phyloP scores from a whole-genome alignment of 2,329 filamentous ascomycete genomes.

The Pseudopyricularia javanii region DNA sequence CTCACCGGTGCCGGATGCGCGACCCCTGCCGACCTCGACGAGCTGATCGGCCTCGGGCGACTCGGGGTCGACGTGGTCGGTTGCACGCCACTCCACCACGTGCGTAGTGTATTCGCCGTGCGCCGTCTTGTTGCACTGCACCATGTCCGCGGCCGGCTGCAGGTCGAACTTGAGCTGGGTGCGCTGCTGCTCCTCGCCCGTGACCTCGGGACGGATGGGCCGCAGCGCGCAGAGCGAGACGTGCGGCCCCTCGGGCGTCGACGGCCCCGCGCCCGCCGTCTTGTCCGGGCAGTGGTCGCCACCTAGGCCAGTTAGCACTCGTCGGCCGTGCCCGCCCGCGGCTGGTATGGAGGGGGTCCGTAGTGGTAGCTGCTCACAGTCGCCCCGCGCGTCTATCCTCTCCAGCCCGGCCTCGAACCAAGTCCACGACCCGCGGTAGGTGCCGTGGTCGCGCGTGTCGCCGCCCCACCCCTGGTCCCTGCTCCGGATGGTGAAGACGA shows the following conservation, averaged over 20 bases:
- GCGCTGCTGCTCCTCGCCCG: neutral
- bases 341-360: no score
- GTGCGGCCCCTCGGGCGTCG: neutral
- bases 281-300: neutral
- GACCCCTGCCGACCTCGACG: slow-evolving; percentile 32
- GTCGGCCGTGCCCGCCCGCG: neutral
- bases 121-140: slow-evolving; percentile 34
- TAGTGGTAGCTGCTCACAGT: no score
- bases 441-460: slow-evolving; percentile 14
- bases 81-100: slow-evolving; percentile 38
- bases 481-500: slow-evolving; percentile 46
- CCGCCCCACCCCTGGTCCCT: slow-evolving; percentile 47
- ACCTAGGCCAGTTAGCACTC: neutral
- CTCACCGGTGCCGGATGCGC: slow-evolving; percentile 34
- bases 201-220: slow-evolving; percentile 20
- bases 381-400: slow-evolving; percentile 29
- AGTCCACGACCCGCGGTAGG: slow-evolving; percentile 38
- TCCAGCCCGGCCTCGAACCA: slow-evolving; percentile 56
- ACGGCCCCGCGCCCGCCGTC: neutral
- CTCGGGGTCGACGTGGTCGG: slow-evolving; percentile 32
- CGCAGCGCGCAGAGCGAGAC: slow-evolving; percentile 14
- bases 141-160: slow-evolving; percentile 13
- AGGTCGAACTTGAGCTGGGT: neutral
- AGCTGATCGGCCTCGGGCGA: slow-evolving; percentile 20
- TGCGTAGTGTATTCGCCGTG: slow-evolving; percentile 22